phyloP scores from a whole-genome alignment of 805 yeast species.

The Kuraishia hungarica region DNA sequence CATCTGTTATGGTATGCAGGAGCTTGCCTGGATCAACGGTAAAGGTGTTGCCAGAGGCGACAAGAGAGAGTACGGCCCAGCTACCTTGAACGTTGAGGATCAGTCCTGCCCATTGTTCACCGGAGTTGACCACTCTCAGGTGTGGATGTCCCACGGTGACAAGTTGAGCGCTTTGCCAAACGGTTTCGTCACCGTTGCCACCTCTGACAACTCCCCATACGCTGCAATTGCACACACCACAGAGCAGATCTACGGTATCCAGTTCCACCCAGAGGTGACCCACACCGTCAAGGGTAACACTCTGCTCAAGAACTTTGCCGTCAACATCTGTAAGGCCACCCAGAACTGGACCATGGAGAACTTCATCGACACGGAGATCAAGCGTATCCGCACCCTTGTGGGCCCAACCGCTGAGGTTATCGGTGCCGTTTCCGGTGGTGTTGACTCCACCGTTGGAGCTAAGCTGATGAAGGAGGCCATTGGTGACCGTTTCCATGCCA shows the following conservation, averaged over 20 bases:
- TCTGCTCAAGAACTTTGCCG: conserved; percentile 87
- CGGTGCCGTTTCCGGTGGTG: conserved; percentile 99
- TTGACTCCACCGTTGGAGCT: conserved; percentile 98
- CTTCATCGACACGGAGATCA: conserved; percentile 93
- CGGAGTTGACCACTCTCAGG: conserved; percentile 89
- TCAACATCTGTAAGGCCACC: conserved; percentile 74
- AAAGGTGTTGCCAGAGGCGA: conserved; percentile 92
- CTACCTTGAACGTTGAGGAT: conserved; percentile 74
- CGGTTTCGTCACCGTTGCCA: conserved; percentile 84
- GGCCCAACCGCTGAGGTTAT: conserved; percentile 98
- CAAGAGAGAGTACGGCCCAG: conserved; percentile 97
- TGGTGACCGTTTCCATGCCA: conserved; percentile 98
- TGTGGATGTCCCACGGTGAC: conserved; percentile 99
- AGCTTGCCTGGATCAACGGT: conserved; percentile 95
- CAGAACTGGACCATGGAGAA: conserved; percentile 98
- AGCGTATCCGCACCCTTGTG: conserved; percentile 81
- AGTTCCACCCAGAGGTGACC: conserved; percentile 98
- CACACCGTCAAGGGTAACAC: conserved; percentile 89
- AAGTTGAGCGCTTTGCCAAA: conserved; percentile 85
- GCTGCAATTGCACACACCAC: conserved; percentile 82
- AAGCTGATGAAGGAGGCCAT: conserved; percentile 97
- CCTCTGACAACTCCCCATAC: conserved; percentile 89
- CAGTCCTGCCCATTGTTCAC: conserved; percentile 61
- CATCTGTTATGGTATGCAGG: conserved; percentile 99
- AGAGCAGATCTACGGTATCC: conserved; percentile 83